A percentile compares a stretch with the other conserved stretches of the same genome.
These are phyloP conservation scores for Mortierella hygrophila DNA, from an alignment of 192 early-diverging fungal genomes.

Conservation along the genomic window DNA sequence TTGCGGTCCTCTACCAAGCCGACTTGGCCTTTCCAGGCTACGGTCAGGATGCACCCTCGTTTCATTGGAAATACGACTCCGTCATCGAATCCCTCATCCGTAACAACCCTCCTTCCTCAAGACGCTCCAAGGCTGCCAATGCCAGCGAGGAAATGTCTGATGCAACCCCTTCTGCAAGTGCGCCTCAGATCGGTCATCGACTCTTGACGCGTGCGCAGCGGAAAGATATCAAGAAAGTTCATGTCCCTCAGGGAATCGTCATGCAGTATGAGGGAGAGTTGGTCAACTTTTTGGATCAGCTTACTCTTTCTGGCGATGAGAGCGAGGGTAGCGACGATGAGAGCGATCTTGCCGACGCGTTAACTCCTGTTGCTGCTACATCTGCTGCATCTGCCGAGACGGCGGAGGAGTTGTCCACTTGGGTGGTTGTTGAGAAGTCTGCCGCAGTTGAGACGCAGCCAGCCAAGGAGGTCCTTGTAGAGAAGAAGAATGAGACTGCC, in stretches of 20 bases:
- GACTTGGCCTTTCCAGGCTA: slow-evolving; percentile 67
- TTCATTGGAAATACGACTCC: slow-evolving; percentile 63
- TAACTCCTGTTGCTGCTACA: background rate
- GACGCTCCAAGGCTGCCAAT: slow-evolving; percentile 24
- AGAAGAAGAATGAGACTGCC: slow-evolving; percentile 6
- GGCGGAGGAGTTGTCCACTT: background rate
- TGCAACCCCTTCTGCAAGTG: background rate
- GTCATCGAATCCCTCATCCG: slow-evolving; percentile 54
- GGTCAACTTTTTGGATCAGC: slow-evolving; percentile 58
- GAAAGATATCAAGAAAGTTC: slow-evolving; percentile 61
- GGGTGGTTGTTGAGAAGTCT: slow-evolving; percentile 35
- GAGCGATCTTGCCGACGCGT: background rate
- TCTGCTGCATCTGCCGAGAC: background rate
- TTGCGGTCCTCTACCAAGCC: slow-evolving; percentile 61
- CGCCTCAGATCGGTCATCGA: slow-evolving; percentile 17
- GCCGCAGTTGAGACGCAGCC: background rate
- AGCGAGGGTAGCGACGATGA: background rate
- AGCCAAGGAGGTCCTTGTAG: background rate
- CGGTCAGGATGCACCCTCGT: slow-evolving; percentile 42
- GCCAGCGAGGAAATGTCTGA: background rate
- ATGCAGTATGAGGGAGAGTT: slow-evolving; percentile 62
- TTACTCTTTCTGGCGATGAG: slow-evolving; percentile 34
- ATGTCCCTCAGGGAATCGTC: slow-evolving; percentile 64
- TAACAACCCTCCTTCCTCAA: slow-evolving; percentile 38
- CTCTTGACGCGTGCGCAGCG: slow-evolving; percentile 53